Evolutionary conservation across 257 asterid species (phyloP), one percentile per base, ranked within the genome.

Genomic region (Rehmannia glutinosa): DNA sequence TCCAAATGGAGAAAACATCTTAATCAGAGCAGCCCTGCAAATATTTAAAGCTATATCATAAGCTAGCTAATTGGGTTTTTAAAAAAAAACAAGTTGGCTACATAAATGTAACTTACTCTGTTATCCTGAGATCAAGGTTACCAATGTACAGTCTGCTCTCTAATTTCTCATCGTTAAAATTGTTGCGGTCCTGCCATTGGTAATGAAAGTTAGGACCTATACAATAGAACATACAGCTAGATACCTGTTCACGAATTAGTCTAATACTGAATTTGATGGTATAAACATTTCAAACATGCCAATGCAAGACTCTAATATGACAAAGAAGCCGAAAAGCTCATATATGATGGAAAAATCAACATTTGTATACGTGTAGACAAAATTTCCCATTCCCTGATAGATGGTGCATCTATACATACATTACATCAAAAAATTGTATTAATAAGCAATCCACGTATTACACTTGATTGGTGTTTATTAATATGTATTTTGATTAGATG

Each of bases 1-100:
- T 55, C 98, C 97, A 72, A 69, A 76, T 24, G 81, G 89, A 55
- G 96, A 82, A 68, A 92, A 92, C 95, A 92, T 87, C 84, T 89
- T 89, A 27, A 89, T 89, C 66, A 92, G 76, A 57, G 92, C 80
- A 30, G 95, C 74, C 92, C 98, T 92, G 84, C 23, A 67, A 64
- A 36, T 54, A 47, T 32, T 56, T 51, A 62, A 24, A 59, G 4
- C 47, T 13, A 28, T 21, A 13, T 46, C 30, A 54, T 19, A 32
- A 13, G 30, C 21, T 65, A 54, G 53, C 15, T 23, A 59, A 17
- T 19, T 36, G 32, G 36, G 45, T 5, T 11, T 10, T 16, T 3
- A 7, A 2, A 30, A 11, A 46, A 66, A 20, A 70, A 16, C 46
- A 65, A 4, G 30, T 32, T 65, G 36, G 23, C 12, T 7, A 23